These are phyloP conservation scores for Vigna radiata DNA, from an alignment of 306 rosid genomes.

Conservation along the genomic window DNA sequence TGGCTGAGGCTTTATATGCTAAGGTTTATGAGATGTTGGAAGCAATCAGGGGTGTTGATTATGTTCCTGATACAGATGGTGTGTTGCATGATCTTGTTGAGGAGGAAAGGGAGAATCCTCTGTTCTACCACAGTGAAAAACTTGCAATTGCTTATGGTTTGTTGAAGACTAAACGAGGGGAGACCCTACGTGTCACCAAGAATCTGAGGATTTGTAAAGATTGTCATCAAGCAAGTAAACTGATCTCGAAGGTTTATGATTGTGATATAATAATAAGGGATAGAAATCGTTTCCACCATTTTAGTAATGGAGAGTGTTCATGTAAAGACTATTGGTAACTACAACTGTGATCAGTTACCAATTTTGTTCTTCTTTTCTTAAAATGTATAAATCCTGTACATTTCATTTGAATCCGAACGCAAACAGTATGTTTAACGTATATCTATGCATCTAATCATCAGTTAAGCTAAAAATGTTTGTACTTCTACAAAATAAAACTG, in stretches of 20 bases:
- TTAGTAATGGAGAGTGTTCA: conserved; percentile 58
- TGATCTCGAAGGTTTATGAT: conserved; percentile 55
- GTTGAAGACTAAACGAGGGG: conserved; percentile 49
- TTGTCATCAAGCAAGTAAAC: conserved; percentile 71
- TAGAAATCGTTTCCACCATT: conserved; percentile 75
- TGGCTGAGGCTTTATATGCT: conserved; percentile 46
- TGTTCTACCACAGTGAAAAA: conserved; percentile 66
- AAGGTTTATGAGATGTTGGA: conserved; percentile 19
- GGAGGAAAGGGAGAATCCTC: conserved; percentile 52
- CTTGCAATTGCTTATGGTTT: conserved; percentile 71
- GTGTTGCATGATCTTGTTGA: conserved; percentile 33
- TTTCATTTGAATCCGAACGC: background rate
- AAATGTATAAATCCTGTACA: background rate
- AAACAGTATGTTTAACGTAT: conserved; percentile 8
- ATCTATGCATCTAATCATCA: background rate
- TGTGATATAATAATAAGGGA: conserved; percentile 68
- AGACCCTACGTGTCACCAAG: conserved; percentile 61
- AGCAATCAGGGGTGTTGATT: conserved; percentile 29
- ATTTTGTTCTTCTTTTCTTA: background rate
- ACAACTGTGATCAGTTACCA: background rate
- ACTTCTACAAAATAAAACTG: background rate
- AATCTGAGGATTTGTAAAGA: conserved; percentile 71
- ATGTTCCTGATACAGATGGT: conserved; percentile 38
- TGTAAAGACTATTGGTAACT: conserved; percentile 20
- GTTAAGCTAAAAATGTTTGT: too few species aligned